Conservation (phyloP, 768 basidiomycete genomes). For the Kwoniella sp. region DNA sequence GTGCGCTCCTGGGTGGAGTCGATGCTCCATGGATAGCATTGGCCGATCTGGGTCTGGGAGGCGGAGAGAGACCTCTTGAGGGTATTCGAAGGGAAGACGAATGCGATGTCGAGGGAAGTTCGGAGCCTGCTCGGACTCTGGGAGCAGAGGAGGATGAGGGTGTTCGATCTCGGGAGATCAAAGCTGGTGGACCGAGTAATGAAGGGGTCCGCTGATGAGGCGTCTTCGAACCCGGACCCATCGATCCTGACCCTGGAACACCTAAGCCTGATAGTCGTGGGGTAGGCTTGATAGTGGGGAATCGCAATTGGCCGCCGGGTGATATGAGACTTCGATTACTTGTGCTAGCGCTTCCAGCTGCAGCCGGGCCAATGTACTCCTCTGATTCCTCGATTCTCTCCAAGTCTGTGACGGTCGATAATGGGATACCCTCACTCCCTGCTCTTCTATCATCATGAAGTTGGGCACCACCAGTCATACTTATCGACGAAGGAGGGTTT, state of each 20-base stretch:
- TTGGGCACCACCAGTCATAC: neutral
- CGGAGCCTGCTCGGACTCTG: constrained; percentile 14
- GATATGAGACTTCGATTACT: constrained; percentile 3
- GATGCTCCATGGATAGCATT: constrained; percentile 10
- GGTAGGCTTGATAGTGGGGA: constrained; percentile 11
- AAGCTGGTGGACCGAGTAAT: constrained; percentile 14
- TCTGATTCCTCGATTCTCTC: constrained; percentile 21
- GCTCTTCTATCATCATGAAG: neutral
- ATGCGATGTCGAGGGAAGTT: constrained; percentile 9
- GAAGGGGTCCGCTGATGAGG: constrained; percentile 9
- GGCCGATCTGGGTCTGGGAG: constrained; percentile 17
- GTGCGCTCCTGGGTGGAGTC: constrained; percentile 16
- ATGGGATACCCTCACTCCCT: neutral
- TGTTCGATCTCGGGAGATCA: constrained; percentile 12
- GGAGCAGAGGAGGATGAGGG: neutral
- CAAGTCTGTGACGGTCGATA: constrained; percentile 19
- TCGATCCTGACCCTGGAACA: neutral
- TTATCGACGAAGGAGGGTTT: constrained; percentile 1
- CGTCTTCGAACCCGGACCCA: neutral
- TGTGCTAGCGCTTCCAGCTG: neutral
- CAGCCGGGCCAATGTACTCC: neutral
- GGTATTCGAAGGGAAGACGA: neutral
- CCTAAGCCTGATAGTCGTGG: constrained; percentile 15
- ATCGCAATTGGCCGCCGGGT: constrained; percentile 9
- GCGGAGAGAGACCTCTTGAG: constrained; percentile 14